These are phyloP conservation scores for Xylaria arbuscula DNA, from an alignment of 2,329 filamentous ascomycete genomes.

Conservation along the genomic window DNA sequence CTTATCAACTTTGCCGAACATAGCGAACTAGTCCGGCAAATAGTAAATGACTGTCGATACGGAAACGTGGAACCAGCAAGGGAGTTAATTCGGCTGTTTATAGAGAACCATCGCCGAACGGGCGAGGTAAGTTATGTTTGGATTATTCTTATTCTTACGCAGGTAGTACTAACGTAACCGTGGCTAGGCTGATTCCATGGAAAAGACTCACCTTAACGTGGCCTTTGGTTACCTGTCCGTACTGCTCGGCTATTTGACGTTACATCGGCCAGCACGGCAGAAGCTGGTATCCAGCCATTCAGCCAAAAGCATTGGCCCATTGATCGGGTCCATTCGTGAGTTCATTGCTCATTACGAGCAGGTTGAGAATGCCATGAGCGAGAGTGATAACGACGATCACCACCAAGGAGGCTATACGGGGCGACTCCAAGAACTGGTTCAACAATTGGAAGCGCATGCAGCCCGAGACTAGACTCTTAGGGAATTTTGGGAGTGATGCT, in stretches of 20 bases:
- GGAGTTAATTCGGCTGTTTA: constrained; percentile 71
- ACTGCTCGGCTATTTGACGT: constrained; percentile 82
- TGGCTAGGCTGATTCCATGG: constrained; percentile 72
- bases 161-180: constrained; percentile 38
- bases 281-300: constrained; percentile 57
- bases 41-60: constrained; percentile 56
- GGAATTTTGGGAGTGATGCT: not conserved
- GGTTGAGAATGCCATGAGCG: constrained; percentile 54
- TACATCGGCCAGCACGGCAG: constrained; percentile 60
- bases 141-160: not conserved
- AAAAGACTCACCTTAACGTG: constrained; percentile 83
- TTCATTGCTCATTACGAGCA: constrained; percentile 64
- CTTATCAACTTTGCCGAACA: constrained; percentile 91
- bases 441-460: constrained; percentile 52
- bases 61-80: constrained; percentile 62
- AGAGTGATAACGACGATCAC: constrained; percentile 50
- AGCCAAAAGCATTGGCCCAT: constrained; percentile 57
- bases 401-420: constrained; percentile 51
- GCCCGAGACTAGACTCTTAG: constrained; percentile 41
- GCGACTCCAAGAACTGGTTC: constrained; percentile 55
- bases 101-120: constrained; percentile 72
- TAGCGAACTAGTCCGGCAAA: constrained; percentile 69
- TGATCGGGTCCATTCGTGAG: constrained; percentile 65
- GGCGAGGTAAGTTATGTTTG: constrained; percentile 69
- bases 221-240: constrained; percentile 88